Evolutionary conservation across 441 rosid species (phyloP).

Genomic region (Corymbia citriodora): DNA sequence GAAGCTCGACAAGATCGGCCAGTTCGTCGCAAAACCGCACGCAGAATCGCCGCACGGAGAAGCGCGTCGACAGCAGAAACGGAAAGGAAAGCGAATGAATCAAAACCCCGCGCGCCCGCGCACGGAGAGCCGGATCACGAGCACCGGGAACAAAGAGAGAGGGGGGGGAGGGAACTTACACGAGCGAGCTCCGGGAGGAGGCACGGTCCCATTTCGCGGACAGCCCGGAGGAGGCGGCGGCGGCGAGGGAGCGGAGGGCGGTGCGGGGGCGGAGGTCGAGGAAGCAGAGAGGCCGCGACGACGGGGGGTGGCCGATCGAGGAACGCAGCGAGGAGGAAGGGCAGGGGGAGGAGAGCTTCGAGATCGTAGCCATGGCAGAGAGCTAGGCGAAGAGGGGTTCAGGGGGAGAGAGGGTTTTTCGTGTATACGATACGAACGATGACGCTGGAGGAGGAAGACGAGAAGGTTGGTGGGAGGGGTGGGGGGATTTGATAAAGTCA

Average conservation of each 20-base stretch:
- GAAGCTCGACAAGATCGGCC: neutral
- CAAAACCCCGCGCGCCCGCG: neutral
- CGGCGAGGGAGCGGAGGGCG: slow-evolving; percentile 20
- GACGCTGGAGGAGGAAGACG: neutral
- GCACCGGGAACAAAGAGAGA: fast-evolving
- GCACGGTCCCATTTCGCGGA: slow-evolving; percentile 21
- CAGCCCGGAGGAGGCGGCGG: slow-evolving; percentile 27
- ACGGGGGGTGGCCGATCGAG: slow-evolving; percentile 22
- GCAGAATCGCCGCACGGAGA: neutral
- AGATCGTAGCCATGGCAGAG: slow-evolving; percentile 59
- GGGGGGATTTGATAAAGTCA: neutral
- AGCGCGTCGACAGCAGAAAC: neutral
- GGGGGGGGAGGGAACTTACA: slow-evolving; percentile 31
- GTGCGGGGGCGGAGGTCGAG: slow-evolving; percentile 18
- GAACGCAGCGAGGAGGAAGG: slow-evolving; percentile 26
- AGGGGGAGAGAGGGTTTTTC: neutral
- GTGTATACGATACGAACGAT: neutral
- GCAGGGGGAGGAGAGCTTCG: slow-evolving; percentile 51
- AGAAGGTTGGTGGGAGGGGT: neutral
- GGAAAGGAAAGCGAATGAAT: neutral
- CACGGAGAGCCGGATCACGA: neutral
- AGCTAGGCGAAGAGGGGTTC: neutral
- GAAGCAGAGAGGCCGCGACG: slow-evolving; percentile 26
- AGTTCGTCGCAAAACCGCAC: neutral
- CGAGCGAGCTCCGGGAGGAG: slow-evolving; percentile 26